Conservation (phyloP, 306 rosid genomes). For the Abrus precatorius region DNA sequence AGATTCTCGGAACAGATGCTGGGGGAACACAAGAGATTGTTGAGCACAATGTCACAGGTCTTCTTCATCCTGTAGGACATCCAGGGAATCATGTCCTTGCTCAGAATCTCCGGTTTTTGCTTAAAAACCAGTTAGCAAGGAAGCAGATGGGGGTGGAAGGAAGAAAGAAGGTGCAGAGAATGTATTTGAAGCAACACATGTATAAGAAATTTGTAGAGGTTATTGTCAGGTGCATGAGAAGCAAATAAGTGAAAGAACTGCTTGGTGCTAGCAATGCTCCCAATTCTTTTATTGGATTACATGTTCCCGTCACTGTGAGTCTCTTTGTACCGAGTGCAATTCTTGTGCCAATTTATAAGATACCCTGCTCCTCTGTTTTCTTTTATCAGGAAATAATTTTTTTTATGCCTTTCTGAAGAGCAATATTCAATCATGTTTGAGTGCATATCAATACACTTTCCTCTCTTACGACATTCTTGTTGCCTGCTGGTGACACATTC, state of each 20-base stretch:
- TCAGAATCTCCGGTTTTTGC: constrained; percentile 69
- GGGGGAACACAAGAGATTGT: constrained; percentile 94
- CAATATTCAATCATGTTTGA: background rate
- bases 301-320: constrained; percentile 10
- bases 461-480: no score
- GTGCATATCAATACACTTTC: background rate
- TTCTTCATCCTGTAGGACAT: constrained; percentile 84
- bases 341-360: constrained; percentile 37
- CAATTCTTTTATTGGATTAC: constrained; percentile 54
- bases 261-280: background rate
- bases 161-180: constrained; percentile 75
- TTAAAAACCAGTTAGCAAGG: constrained; percentile 69
- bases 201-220: constrained; percentile 87
- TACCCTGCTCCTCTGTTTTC: constrained; percentile 11
- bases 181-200: constrained; percentile 92
- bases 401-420: background rate
- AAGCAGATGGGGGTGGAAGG: constrained; percentile 85
- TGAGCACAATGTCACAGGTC: constrained; percentile 87
- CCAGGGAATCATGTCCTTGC: constrained; percentile 69
- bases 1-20: constrained; percentile 95
- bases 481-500: no score
- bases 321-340: constrained; percentile 5
- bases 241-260: constrained; percentile 55
- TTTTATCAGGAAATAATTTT: constrained; percentile 20
- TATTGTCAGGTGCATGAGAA: constrained; percentile 84